Percentiles rank a stretch among this genome's conserved stretches.
phyloP scores from a whole-genome alignment of 2,329 filamentous ascomycete genomes.

The Penicillium sp. region DNA sequence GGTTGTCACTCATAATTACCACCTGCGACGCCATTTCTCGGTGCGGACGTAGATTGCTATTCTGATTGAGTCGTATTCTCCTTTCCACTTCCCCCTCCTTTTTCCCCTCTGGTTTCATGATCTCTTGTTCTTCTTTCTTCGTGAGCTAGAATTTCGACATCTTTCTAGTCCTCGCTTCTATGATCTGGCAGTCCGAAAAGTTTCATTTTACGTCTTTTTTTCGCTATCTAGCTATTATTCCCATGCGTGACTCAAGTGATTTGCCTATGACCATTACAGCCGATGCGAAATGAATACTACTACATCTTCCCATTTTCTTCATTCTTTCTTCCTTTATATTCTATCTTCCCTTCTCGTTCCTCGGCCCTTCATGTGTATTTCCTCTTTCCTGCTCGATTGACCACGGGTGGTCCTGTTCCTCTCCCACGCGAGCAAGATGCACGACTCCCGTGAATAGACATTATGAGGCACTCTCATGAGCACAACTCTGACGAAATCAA shows the following conservation, averaged over 20 bases:
- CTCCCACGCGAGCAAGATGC: constrained; percentile 14
- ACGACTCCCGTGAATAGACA: constrained; percentile 16
- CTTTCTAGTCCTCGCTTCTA: constrained; percentile 34
- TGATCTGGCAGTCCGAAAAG: constrained; percentile 40
- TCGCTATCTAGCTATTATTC: constrained; percentile 32
- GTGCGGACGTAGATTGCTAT: constrained; percentile 7
- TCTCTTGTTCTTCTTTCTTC: constrained; percentile 24
- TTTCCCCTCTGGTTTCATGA: constrained; percentile 29
- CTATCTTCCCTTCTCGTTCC: constrained; percentile 1
- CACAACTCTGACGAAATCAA: constrained; percentile 11
- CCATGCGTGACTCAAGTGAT: constrained; percentile 35
- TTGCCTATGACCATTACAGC: constrained; percentile 36
- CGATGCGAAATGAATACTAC: constrained; percentile 34
- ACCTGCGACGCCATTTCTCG: neutral
- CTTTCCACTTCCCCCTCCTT: constrained; percentile 15
- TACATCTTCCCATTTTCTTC: constrained; percentile 15
- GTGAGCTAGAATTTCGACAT: constrained; percentile 30
- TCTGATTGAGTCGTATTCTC: constrained; percentile 14
- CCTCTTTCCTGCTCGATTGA: constrained; percentile 9
- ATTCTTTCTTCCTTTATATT: constrained; percentile 7
- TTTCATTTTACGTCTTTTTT: constrained; percentile 28
- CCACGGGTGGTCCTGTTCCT: constrained; percentile 16
- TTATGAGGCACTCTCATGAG: constrained; percentile 12
- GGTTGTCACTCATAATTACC: constrained; percentile 9
- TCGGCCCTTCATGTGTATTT: constrained; percentile 2